Conservation (phyloP, 257 asterid species). For the Nicotiana obtusifolia region DNA sequence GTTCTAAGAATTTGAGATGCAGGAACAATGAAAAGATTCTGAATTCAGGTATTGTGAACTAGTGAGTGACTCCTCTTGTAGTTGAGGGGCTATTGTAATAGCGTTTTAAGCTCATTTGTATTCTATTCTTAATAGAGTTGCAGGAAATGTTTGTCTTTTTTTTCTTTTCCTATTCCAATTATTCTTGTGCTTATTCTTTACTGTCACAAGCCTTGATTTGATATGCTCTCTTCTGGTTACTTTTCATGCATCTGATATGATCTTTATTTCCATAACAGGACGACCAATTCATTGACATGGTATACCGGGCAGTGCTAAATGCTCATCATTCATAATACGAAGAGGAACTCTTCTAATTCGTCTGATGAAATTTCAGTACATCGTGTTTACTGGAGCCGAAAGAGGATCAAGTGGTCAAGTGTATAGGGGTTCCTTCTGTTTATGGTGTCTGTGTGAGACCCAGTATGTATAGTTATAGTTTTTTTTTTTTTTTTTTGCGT, state of each 20-base stretch:
- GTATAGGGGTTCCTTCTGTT: conserved; percentile 3
- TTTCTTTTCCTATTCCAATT: neutral
- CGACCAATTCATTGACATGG: conserved; percentile 79
- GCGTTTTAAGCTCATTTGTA: neutral
- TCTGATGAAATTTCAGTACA: conserved; percentile 1
- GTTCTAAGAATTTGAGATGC: neutral
- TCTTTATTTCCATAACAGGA: conserved; percentile 35
- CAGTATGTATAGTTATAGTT: neutral
- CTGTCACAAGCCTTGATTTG: neutral
- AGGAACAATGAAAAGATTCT: neutral
- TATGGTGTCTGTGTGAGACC: conserved; percentile 6
- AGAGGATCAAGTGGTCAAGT: neutral
- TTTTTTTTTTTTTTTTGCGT: neutral
- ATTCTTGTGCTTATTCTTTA: neutral
- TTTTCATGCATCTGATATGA: neutral
- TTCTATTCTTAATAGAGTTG: neutral
- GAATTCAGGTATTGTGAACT: conserved; percentile 5
- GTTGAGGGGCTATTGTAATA: neutral
- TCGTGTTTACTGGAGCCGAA: neutral
- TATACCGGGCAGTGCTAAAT: conserved; percentile 64
- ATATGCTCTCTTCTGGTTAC: neutral
- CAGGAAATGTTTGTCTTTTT: neutral
- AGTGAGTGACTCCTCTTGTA: neutral
- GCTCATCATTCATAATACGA: conserved; percentile 51
- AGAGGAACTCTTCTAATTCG: neutral